phyloP scores from a whole-genome alignment of 441 rosid species.

The Populus tomentosa region DNA sequence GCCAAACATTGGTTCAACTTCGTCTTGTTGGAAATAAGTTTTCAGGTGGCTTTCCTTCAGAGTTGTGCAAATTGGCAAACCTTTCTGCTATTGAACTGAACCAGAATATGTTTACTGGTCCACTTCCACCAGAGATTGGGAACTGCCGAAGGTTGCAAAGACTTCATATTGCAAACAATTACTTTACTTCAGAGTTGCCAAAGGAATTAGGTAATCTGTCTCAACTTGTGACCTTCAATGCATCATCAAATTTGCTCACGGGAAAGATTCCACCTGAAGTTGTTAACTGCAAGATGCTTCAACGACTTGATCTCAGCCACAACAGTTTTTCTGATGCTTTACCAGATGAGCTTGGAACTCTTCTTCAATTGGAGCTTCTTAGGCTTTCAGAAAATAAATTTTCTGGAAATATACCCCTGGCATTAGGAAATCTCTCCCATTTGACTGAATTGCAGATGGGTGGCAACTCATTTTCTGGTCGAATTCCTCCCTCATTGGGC shows the following conservation, averaged over 20 bases:
- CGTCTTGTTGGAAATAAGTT: constrained; percentile 68
- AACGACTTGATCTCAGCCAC: constrained; percentile 81
- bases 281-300: constrained; percentile 81
- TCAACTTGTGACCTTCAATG: constrained; percentile 73
- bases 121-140: constrained; percentile 60
- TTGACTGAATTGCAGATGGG: constrained; percentile 30
- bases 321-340: constrained; percentile 62
- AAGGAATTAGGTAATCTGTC: constrained; percentile 75
- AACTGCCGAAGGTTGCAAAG: constrained; percentile 78
- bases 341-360: constrained; percentile 72
- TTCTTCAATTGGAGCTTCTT: constrained; percentile 78
- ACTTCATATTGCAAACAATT: constrained; percentile 80
- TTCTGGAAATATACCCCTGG: constrained; percentile 65
- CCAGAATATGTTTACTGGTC: constrained; percentile 79
- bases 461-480: constrained; percentile 68
- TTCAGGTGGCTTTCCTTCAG: constrained; percentile 81
- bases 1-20: constrained; percentile 69
- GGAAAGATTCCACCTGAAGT: constrained; percentile 68
- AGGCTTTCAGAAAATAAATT: constrained; percentile 74
- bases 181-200: constrained; percentile 60
- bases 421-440: constrained; percentile 79
- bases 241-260: constrained; percentile 68
- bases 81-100: constrained; percentile 83
- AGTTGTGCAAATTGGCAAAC: constrained; percentile 44
- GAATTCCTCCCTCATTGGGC: constrained; percentile 72